Base-by-base conservation (phyloP, 352 stramenopile species). In the Phytopythium ostracodes region DNA sequence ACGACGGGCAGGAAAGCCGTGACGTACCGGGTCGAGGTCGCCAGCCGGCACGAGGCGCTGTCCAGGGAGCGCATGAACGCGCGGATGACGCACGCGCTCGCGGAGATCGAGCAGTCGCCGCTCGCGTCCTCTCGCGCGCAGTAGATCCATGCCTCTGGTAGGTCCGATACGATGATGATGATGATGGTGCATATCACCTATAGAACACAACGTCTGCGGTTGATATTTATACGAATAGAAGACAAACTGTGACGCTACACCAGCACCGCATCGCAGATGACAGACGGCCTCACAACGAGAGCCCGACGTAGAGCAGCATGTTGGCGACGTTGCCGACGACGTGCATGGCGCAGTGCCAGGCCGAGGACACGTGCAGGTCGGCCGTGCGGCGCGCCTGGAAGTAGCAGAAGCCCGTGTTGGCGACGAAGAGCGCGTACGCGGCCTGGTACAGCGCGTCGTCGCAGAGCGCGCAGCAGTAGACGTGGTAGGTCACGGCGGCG, bases 301-400 rank as follows among this genome's bases (percentile, higher is more conserved):
- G 75, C 11, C 81, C 82, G 15, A 68, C 76, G 65, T 94, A 94
- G 49, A 94, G 68, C 62, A 94, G 27, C 71, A 91, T 68, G 56
- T 94, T 94, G 66, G 72, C 82, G 20, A 86, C 43, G 61, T 94
- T 94, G 63, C 84, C 82, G 49, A 91, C 67, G 47, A 94, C 43
- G 64, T 94, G 84, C 58, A 94, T 71, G 31, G 73, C 80, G 63
- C 84, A 90, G 72, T 94, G 84, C 84, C 84, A 94, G 9, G 75
- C 78, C 20, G 84, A 92, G 7, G 82, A 90, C 17, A 77, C 59
- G 73, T 94, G 67, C 65, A 90, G 79, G 67, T 84, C 81, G 6
- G 63, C 42, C 9, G 82, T 66, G 47, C 80, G 71, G 40, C 84
- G 80, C 25, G 84, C 84, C 52, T 82, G 75, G 18, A 77, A 50